phyloP scores from a whole-genome alignment of 345 rosid genomes.

The Diplotaxis tenuifolia region DNA sequence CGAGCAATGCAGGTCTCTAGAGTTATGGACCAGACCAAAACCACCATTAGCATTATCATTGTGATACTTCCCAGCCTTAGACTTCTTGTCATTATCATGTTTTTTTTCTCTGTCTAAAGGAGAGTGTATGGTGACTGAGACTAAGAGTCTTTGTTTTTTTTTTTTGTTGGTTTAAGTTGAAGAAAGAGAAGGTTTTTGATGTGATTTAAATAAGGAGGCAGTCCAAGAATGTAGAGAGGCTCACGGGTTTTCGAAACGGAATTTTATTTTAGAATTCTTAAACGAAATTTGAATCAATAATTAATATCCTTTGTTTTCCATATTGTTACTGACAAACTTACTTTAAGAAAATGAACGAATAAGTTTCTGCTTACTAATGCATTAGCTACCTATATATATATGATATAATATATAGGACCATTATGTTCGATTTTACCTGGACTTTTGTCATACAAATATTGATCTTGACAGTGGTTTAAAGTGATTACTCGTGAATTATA shows the following conservation, averaged over 20 bases:
- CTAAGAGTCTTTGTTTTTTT: slow-evolving; percentile 6
- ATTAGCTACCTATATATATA: not conserved
- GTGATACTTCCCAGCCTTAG: slow-evolving; percentile 49
- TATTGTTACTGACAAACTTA: slow-evolving; percentile 3
- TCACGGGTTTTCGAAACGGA: slow-evolving; percentile 38
- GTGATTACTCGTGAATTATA: slow-evolving; percentile 22
- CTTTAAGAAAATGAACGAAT: not conserved
- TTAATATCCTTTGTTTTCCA: not conserved
- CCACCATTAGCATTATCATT: slow-evolving; percentile 50
- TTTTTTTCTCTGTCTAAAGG: slow-evolving; percentile 7
- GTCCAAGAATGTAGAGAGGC: slow-evolving; percentile 37
- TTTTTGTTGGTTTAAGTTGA: not conserved
- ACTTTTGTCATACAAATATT: slow-evolving; percentile 13
- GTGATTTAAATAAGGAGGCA: slow-evolving; percentile 48
- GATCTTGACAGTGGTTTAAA: slow-evolving; percentile 22
- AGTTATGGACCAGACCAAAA: slow-evolving; percentile 65
- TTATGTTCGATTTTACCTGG: slow-evolving; percentile 11
- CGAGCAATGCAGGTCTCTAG: slow-evolving; percentile 77
- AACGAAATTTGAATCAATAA: not conserved
- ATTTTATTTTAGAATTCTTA: not conserved
- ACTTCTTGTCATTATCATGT: slow-evolving; percentile 40
- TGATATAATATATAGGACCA: slow-evolving; percentile 19
- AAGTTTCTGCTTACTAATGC: not conserved
- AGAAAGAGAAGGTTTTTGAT: slow-evolving; percentile 31
- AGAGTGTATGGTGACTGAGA: slow-evolving; percentile 17